Evolutionary conservation across 1,284 basidiomycete genomes (phyloP), one percentile per base, ranked within the genome.

Genomic region (Leccinum subfulvum): DNA sequence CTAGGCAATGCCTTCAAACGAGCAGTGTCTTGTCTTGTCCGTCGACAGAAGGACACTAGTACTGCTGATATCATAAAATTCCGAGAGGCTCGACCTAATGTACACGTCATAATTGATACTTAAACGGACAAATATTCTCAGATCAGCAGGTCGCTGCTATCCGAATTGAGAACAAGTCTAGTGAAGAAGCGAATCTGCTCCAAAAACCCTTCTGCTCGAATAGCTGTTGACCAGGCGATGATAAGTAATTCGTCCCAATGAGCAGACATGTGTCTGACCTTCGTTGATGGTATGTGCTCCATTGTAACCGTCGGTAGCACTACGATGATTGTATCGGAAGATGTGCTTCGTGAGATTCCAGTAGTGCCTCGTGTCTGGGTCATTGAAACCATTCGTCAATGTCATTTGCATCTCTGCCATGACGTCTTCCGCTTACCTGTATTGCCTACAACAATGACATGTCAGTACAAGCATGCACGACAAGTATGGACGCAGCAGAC

Each of bases 261-360:
- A 39, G 7, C 37, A 16, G 37, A 16, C 37, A 39, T 1, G 37
- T 16, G 13, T 58, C 64, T 61, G 52, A 73, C 78, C 77, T 73
- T 84, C 84, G 58, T 84, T 80, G 33, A 82, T 76, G 3, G 88
- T 87, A 68, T 89, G 88, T 26, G 80, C 74, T 9, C 80, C 81
- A 57, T 72, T 76, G 56, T 71, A 76, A 11, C 71, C 69, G 64
- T 77, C 77, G 18, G 67, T 67, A 41, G 65, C 68, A 62, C 67
- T 70, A 21, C 65, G 67, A 67, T 80, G 79, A 5, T 68, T 73
- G 72, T 83, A 85, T 18, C 82, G 80, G 70, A 84, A 86, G 62
- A 87, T 82, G 63, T 82, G 74, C 41, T 65, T 58, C 2, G 82
- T 80, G 10, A 84, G 67, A 21, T 76, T 73, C 81, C 81, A 82